Percentiles rank a stretch among this genome's conserved stretches.
phyloP scores from a whole-genome alignment of 192 early-diverging fungal genomes.

The Backusella australiensis region DNA sequence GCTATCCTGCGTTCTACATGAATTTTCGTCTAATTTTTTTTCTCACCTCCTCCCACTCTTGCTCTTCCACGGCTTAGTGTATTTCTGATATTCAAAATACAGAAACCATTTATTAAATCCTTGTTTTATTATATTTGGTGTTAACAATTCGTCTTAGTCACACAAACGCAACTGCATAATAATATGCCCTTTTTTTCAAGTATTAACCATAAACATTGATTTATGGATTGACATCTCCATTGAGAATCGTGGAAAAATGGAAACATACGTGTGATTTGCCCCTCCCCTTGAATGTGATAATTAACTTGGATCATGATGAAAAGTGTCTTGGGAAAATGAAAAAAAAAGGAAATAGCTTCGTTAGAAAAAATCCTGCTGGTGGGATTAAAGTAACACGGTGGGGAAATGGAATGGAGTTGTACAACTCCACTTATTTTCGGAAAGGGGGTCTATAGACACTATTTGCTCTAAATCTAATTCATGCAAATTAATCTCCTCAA shows the following conservation, averaged over 20 bases:
- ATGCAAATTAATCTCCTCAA: not conserved
- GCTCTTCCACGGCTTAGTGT: not conserved
- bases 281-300: not conserved
- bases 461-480: not conserved
- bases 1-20: not conserved
- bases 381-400: not conserved
- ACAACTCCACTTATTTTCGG: not conserved
- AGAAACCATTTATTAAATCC: not conserved
- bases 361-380: not conserved
- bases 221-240: not conserved
- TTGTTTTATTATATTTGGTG: not conserved
- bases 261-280: not conserved
- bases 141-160: not conserved
- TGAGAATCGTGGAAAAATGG: not conserved
- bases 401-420: not conserved
- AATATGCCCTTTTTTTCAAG: not conserved
- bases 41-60: not conserved
- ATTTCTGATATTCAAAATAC: not conserved
- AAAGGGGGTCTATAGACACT: not conserved
- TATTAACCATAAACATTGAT: not conserved
- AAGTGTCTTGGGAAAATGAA: not conserved
- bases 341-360: not conserved
- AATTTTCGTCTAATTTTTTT: not conserved
- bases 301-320: not conserved
- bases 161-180: not conserved